Evolutionary conservation across 1,284 basidiomycete genomes (phyloP).

Genomic region (Irpex rosettiformis): DNA sequence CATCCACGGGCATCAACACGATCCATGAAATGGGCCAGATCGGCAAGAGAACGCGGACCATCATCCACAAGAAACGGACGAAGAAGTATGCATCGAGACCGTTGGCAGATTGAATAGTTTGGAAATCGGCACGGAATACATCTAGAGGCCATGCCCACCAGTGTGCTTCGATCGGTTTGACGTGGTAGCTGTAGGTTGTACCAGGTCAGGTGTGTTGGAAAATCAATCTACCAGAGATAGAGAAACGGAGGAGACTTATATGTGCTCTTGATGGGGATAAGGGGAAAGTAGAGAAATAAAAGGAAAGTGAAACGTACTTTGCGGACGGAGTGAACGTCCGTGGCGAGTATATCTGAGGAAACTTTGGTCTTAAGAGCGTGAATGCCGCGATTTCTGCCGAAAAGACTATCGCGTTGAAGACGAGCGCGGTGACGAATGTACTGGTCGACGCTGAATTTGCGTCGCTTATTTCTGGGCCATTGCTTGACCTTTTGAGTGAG

Average conservation of each 20-base stretch:
- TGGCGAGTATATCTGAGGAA: conserved; percentile 79
- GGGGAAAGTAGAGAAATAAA: too few relatives aligned
- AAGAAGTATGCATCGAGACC: conserved; percentile 95
- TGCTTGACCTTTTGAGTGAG: background rate
- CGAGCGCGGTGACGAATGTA: conserved; percentile 76
- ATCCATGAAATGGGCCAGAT: conserved; percentile 79
- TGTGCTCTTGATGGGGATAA: too few relatives aligned
- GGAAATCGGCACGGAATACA: conserved; percentile 54
- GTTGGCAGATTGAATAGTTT: conserved; percentile 67
- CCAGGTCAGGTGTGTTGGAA: background rate
- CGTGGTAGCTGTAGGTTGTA: background rate
- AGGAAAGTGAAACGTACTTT: conserved; percentile 36
- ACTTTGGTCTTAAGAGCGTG: conserved; percentile 65
- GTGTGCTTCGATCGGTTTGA: conserved; percentile 32
- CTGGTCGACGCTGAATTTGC: conserved; percentile 31
- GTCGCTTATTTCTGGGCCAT: conserved; percentile 6
- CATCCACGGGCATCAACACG: conserved; percentile 66
- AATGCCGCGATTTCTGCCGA: conserved; percentile 66
- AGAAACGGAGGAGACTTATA: too few relatives aligned
- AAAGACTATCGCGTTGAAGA: conserved; percentile 71
- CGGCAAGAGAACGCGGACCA: conserved; percentile 77
- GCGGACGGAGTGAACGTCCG: conserved; percentile 57
- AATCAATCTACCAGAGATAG: too few relatives aligned
- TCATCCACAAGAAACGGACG: conserved; percentile 82
- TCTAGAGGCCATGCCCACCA: conserved; percentile 58